Evolutionary conservation across 202 grass and related monocot genomes (phyloP), one percentile per base, ranked within the genome.

Genomic region (Setaria italica): DNA sequence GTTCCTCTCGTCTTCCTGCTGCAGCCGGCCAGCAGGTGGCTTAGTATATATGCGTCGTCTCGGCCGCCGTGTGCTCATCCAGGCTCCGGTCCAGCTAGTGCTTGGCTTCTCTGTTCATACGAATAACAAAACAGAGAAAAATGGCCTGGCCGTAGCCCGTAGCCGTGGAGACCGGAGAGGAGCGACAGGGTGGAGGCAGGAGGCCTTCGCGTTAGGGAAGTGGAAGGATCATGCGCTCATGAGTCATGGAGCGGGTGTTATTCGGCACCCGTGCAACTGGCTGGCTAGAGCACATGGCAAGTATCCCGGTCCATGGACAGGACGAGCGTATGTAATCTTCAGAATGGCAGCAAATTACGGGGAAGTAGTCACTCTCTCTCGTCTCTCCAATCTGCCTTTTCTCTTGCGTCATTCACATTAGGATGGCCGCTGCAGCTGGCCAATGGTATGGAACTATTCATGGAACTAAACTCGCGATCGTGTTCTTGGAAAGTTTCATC

Each of bases 211-310:
- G 70, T 70, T 59, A 49, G 47, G 80, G 54, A 72, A 63, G 72
- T 83, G 77, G 82, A 56, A 72, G 67, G 67, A 59, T 88, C 62
- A 67, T 48, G 42, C 55, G 43, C 41, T 66, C 34, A 41, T 41
- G 39, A 41, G 39, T 41, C 39, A 53, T 56, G 68, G 42, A 60
- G 60, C 4, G 64, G 53, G 55, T 87, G 72, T 70, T 74, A 77
- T 33, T 51, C 32, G 75, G 32, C n/a, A 33, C 25, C 48, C 57
- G 62, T 73, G 74, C 80, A 88, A 21, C 55, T 64, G 73, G n/a
- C 55, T 64, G 65, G 34, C 34, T 25, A 77, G 74, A 48, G 80
- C 80, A 78, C 72, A 84, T 66, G 66, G 66, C 21, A 32, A 13
- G 19, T 49, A 46, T 50, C 7, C 19, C 51, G 51, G 74, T 39